A percentile compares a stretch with the other conserved stretches of the same genome.
phyloP scores from a whole-genome alignment of 116 monocot genomes.

The Papilionanthe hybrid region DNA sequence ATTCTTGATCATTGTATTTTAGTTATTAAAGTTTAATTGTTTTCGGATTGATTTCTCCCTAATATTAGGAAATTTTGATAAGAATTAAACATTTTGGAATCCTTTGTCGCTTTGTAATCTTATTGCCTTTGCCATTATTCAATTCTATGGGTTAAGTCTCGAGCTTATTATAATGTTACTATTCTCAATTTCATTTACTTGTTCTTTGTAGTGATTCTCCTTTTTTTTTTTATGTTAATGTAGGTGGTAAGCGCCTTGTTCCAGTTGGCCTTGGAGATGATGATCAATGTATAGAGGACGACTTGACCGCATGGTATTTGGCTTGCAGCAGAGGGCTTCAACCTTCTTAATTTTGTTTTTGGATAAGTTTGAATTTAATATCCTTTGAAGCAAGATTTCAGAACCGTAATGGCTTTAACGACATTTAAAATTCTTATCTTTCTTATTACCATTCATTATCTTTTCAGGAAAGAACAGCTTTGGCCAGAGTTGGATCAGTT shows the following conservation, averaged over 20 bases:
- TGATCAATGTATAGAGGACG: slow-evolving; percentile 98
- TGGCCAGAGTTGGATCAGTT: slow-evolving; percentile 90
- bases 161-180: not conserved
- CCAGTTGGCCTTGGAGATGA: slow-evolving; percentile 90
- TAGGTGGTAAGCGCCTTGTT: slow-evolving; percentile 73
- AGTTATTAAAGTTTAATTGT: not conserved
- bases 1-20: not conserved
- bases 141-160: not conserved
- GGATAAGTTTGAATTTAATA: slow-evolving; percentile 1
- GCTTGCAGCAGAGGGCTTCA: not conserved
- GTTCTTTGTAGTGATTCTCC: not conserved
- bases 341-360: not conserved
- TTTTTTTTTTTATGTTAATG: slow-evolving; percentile 1
- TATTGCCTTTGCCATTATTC: not conserved
- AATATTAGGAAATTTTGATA: not conserved
- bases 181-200: not conserved
- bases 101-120: not conserved
- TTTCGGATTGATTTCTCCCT: not conserved
- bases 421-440: not conserved
- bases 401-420: not conserved
- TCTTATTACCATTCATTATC: not conserved
- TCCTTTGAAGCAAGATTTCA: not conserved
- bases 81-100: not conserved
- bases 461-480: slow-evolving; percentile 71
- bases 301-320: slow-evolving; percentile 80